phyloP scores from a whole-genome alignment of 495 filamentous ascomycete species.

The Staphylotrichum tortipilum region DNA sequence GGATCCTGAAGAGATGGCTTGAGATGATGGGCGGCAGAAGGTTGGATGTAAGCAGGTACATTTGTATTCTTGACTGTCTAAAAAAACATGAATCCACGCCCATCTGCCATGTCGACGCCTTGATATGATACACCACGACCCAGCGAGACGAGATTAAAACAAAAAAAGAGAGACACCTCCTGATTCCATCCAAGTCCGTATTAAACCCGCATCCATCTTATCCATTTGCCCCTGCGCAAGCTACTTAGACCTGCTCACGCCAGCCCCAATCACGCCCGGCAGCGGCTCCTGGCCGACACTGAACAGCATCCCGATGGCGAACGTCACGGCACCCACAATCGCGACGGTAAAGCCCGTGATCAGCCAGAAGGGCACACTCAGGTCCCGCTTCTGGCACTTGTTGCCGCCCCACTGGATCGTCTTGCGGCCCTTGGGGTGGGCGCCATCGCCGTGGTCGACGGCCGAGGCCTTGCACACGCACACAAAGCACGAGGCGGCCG shows the following conservation, averaged over 20 bases:
- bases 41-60: not conserved
- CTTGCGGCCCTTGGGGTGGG: conserved; percentile 14
- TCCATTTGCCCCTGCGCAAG: too few relatives aligned
- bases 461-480: conserved; percentile 59
- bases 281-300: conserved; percentile 69
- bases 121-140: conserved; percentile 7
- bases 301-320: conserved; percentile 67
- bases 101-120: not conserved
- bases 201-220: too few relatives aligned
- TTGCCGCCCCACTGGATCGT: conserved; percentile 64
- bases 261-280: conserved; percentile 80
- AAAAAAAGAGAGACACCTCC: not conserved
- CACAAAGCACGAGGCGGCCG: conserved; percentile 52
- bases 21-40: not conserved
- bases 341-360: conserved; percentile 61
- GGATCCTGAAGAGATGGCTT: conserved; percentile 19
- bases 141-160: too few relatives aligned
- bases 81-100: not conserved
- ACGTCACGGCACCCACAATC: conserved; percentile 50
- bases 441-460: conserved; percentile 34
- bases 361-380: conserved; percentile 81
- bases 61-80: conserved; percentile 4
- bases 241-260: conserved; percentile 49
- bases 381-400: conserved; percentile 85
- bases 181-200: too few relatives aligned